Base-by-base conservation (phyloP, 345 rosid genomes). In the Populus tremula region DNA sequence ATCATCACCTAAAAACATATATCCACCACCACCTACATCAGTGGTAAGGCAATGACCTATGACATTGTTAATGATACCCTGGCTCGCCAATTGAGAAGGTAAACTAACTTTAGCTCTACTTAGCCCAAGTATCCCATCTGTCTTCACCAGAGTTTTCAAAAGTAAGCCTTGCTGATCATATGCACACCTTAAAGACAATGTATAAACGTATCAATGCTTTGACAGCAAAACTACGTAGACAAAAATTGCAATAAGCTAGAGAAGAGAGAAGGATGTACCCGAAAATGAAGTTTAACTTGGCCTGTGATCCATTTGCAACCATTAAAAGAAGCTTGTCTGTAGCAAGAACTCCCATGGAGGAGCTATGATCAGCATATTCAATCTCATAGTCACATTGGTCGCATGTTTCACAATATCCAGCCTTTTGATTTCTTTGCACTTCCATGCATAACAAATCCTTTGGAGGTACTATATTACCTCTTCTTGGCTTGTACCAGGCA, bases 361-460 rank as follows among this genome's bases (percentile, higher is more conserved):
- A 91, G 86, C 99, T 95, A 77, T 70, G 91, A 90, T 95, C 99
- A 31, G 98, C 99, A 79, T 95, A 95, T 45, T 90, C 94, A 59
- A 95, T 91, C 91, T 93, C 97, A 65, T 95, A 95, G 82, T 95
- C 99, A 80, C 98, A 95, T 79, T 94, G 98, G 75, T 86, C 86
- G 82, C 89, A 88, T 63, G 82, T 74, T 72, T 87, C 91, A 82
- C 92, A 87, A 79, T 84, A 80, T 77, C 76, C 79, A 53, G 81
- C 70, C 74, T 80, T 77, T 47, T 85, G 89, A 81, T 82, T 87
- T 83, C 75, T 87, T 68, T 95, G 96, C 33, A 95, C 83, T 84
- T 93, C 97, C 74, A 68, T 64, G 56, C 99, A 95, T 50, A 90
- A 62, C 3, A 84, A 77, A 67, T 95, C 94, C 70, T 75, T 85